Base-by-base conservation (phyloP, 1,284 basidiomycete genomes). In the Rhodotorula sp. region DNA sequence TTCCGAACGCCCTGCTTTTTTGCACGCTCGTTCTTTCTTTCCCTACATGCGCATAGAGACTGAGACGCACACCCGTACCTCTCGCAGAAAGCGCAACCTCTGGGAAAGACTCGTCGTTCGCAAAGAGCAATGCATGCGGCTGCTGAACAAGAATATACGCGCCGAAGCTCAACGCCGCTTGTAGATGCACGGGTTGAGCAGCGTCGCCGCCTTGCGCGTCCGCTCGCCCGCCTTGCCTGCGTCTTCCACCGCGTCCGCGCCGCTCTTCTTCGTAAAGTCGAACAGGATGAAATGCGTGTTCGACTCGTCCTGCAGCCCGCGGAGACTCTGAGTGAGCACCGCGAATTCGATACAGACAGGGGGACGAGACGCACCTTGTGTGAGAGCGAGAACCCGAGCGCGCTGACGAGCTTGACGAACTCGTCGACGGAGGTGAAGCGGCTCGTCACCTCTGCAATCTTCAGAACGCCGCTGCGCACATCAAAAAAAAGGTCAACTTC, bases 381-480 rank as follows among this genome's bases (percentile, higher is more conserved):
- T 69, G 85, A 85, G 36, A 94, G 83, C 61, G 86, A 85, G 83
- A 98, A 97, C 3, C 97, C 97, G 66, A 94, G 85, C 5, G 88
- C 87, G 51, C 82, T 81, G 41, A 99, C 83, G 51, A 94, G 82
- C 21, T 85, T 85, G 54, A 87, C 84, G 79, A 99, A 99, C n/a
- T 86, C 86, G 37, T 91, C 87, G 12, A 89, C 83, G 67, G 88
- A 86, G 10, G 87, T 86, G 78, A 97, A 91, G 25, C 94, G 88
- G 78, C 92, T 95, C 0, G 91, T 88, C n/a, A 99, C 97, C 83
- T 99, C 97, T 9, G 97, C 96, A 67, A 99, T 88, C 81, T 91
- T 90, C 59, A 98, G 85, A 78, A 91, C 88, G 17, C 94, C 95
- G 32, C 93, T 96, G 76, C 48, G 25, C 29, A 2, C 37, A 8